Conservation (phyloP, 495 filamentous ascomycete genomes). For the Acidomyces sp. region DNA sequence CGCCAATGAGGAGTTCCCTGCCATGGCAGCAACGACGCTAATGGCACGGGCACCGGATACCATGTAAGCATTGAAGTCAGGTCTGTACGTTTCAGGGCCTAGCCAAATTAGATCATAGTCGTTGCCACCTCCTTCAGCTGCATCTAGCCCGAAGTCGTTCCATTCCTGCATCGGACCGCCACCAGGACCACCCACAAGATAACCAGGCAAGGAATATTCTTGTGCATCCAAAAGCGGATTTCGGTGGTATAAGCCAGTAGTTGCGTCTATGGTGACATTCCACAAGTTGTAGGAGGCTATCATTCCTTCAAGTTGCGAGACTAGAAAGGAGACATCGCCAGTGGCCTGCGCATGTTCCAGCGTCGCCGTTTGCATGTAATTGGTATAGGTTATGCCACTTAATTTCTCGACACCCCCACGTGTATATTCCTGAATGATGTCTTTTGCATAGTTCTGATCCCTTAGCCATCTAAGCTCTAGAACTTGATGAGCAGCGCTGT, state of each 20-base stretch:
- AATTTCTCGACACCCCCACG: constrained; percentile 32
- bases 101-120: constrained; percentile 26
- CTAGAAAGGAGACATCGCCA: constrained; percentile 30
- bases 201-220: constrained; percentile 33
- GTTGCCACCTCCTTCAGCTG: constrained; percentile 15
- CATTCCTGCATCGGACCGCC: constrained; percentile 19
- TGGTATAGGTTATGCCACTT: constrained; percentile 29
- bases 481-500: constrained; percentile 35
- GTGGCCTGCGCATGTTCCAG: constrained; percentile 31
- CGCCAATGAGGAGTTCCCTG: constrained; percentile 21
- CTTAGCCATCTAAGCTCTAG: constrained; percentile 35
- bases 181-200: constrained; percentile 26
- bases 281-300: constrained; percentile 31
- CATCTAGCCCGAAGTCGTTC: constrained; percentile 18
- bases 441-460: constrained; percentile 29
- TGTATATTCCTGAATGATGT: constrained; percentile 34
- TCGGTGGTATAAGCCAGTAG: constrained; percentile 32
- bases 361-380: constrained; percentile 33
- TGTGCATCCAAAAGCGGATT: constrained; percentile 36
- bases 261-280: constrained; percentile 27
- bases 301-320: constrained; percentile 32
- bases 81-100: constrained; percentile 34
- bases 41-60: constrained; percentile 34
- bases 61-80: constrained; percentile 37
- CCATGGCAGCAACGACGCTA: constrained; percentile 26